Percentiles rank a stretch among this genome's conserved stretches.
These are phyloP conservation scores for Podaxis pistillaris DNA, from an alignment of 768 basidiomycete species.

Conservation along the genomic window DNA sequence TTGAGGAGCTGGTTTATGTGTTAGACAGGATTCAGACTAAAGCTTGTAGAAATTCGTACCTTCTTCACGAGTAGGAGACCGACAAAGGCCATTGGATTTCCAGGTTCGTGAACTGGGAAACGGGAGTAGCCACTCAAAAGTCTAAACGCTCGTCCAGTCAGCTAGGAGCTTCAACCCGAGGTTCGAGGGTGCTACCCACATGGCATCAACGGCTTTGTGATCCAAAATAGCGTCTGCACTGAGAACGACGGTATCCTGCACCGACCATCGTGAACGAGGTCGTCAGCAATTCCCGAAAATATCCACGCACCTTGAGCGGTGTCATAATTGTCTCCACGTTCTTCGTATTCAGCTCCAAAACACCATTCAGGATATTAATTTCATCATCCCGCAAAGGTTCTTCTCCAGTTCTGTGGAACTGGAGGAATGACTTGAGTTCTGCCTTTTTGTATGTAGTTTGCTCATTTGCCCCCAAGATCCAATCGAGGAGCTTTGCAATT, in stretches of 20 bases:
- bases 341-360: conserved; percentile 75
- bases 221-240: conserved; percentile 77
- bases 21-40: not conserved
- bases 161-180: not conserved
- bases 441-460: conserved; percentile 80
- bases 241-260: conserved; percentile 79
- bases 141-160: conserved; percentile 31
- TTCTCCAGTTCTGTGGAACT: conserved; percentile 75
- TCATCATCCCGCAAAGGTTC: conserved; percentile 82
- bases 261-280: not conserved
- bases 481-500: conserved; percentile 80
- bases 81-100: conserved; percentile 65
- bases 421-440: conserved; percentile 74
- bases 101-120: conserved; percentile 82
- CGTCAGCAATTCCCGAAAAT: conserved; percentile 11
- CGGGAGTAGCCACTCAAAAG: conserved; percentile 86
- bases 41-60: conserved; percentile 33
- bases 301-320: conserved; percentile 56
- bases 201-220: conserved; percentile 70
- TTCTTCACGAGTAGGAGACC: conserved; percentile 85
- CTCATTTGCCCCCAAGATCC: conserved; percentile 73
- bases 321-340: conserved; percentile 82
- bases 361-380: conserved; percentile 77
- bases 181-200: conserved; percentile 39
- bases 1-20: conserved; percentile 60